phyloP scores from a whole-genome alignment of 176 grass and related monocot genomes.

The Leersia perrieri region DNA sequence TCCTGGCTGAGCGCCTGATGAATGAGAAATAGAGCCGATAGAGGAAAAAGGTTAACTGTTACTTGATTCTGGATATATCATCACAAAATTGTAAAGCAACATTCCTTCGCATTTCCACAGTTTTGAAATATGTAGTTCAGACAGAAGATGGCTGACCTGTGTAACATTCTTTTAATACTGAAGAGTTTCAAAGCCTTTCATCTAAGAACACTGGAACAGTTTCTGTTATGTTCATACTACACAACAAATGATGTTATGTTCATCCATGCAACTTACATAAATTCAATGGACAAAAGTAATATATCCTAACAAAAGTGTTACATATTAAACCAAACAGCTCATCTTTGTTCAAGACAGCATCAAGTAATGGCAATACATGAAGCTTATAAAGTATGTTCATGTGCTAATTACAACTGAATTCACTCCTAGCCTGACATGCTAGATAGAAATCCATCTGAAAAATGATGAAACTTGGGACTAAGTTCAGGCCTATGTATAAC shows the following conservation, averaged over 20 bases:
- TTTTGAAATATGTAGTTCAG: conserved; percentile 11
- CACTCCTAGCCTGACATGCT: background rate
- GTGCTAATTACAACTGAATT: background rate
- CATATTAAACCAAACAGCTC: background rate
- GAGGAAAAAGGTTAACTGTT: background rate
- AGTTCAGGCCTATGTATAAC: background rate
- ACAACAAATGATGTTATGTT: background rate
- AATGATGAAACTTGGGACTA: background rate
- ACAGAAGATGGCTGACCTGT: background rate
- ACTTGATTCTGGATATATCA: conserved; percentile 6
- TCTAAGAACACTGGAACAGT: no score
- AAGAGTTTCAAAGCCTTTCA: no score
- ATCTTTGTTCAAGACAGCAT: conserved; percentile 3
- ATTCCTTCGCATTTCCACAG: conserved; percentile 8
- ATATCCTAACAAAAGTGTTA: no score
- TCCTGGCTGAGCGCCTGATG: conserved; percentile 88
- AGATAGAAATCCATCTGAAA: background rate
- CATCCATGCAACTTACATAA: background rate
- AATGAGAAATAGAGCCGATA: conserved; percentile 28
- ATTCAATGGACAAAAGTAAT: background rate
- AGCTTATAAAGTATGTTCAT: background rate
- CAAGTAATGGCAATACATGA: background rate
- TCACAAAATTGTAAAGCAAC: background rate
- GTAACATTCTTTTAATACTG: conserved; percentile 18
- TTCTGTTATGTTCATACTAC: background rate